Evolutionary conservation across 2,329 filamentous ascomycete species (phyloP).

Genomic region (Botrytis medusae): DNA sequence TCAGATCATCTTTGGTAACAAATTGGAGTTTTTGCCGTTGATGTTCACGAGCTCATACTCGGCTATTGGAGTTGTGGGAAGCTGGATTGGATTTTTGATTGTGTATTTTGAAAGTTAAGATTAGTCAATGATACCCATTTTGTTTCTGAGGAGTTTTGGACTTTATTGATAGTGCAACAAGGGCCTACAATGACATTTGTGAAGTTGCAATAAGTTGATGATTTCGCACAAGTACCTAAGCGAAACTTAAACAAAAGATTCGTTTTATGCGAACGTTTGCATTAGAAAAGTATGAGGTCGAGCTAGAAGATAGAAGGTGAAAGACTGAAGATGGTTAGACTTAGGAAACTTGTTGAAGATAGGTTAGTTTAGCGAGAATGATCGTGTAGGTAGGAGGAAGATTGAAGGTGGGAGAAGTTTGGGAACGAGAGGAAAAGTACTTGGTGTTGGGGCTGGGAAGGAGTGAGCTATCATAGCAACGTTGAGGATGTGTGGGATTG

Average conservation of each 20-base stretch:
- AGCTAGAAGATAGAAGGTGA: neutral
- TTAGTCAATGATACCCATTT: conserved; percentile 28
- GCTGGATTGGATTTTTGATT: conserved; percentile 91
- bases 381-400: neutral
- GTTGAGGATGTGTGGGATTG: neutral
- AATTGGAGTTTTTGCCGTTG: conserved; percentile 85
- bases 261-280: neutral
- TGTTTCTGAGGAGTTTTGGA: conserved; percentile 8
- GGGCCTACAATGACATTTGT: neutral
- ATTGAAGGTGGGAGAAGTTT: neutral
- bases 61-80: conserved; percentile 90
- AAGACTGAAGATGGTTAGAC: neutral
- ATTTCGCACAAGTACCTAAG: neutral
- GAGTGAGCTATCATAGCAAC: neutral
- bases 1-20: conserved; percentile 75
- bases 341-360: neutral
- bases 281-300: neutral
- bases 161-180: neutral
- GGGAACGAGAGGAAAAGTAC: neutral
- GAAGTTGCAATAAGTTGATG: neutral
- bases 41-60: conserved; percentile 98
- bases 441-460: neutral
- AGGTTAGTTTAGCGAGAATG: neutral
- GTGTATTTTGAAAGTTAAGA: conserved; percentile 68
- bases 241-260: neutral